Percentiles rank a stretch among this genome's conserved stretches.
Conservation (phyloP, 805 yeast genomes). For the Komagataella mondaviorum region DNA sequence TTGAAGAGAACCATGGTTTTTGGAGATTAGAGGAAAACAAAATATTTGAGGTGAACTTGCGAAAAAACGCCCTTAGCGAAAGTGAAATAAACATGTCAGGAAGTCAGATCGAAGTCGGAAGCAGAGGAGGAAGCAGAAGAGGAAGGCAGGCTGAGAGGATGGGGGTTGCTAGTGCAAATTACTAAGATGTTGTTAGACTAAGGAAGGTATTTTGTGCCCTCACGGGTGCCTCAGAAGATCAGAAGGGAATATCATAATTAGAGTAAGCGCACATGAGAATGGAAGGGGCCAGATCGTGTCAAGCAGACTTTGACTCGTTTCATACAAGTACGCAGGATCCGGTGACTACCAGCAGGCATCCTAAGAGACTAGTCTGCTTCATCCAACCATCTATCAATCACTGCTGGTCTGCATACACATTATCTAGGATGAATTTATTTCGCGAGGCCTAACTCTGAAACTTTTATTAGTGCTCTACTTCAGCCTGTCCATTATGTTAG, state of each 20-base stretch:
- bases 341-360: neutral
- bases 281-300: too few species aligned
- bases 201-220: too few species aligned
- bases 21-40: neutral
- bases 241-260: too few species aligned
- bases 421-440: neutral
- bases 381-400: too few species aligned
- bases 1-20: slow-evolving; percentile 48
- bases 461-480: neutral
- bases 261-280: too few species aligned
- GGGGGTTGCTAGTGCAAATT: too few species aligned
- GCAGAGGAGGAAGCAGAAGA: neutral
- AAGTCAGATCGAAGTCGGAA: neutral
- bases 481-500: neutral
- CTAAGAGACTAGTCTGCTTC: neutral
- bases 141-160: too few species aligned
- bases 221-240: too few species aligned
- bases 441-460: neutral
- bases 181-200: too few species aligned
- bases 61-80: neutral
- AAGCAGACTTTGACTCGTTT: too few species aligned
- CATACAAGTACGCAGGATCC: too few species aligned
- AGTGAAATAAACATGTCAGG: neutral
- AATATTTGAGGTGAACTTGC: neutral
- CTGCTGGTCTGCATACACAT: too few species aligned